phyloP scores from a whole-genome alignment of 169 alveolate species.

The Amoebophrya sp. region DNA sequence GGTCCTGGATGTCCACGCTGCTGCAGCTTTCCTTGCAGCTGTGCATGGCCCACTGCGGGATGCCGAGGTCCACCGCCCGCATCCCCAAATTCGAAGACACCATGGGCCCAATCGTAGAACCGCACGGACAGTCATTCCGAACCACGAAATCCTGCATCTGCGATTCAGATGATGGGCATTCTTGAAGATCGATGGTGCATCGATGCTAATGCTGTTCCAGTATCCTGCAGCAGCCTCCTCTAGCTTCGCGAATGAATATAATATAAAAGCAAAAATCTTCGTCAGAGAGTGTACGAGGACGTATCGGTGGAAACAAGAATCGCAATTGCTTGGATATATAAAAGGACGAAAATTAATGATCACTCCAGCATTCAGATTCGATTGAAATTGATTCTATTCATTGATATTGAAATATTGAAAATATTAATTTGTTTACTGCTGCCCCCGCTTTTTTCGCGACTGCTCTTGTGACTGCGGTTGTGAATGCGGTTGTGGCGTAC shows the following conservation, averaged over 20 bases:
- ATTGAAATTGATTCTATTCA: too few species aligned
- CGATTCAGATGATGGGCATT: background rate
- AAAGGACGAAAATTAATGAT: too few species aligned
- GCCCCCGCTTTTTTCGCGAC: slow-evolving; percentile 2
- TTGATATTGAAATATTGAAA: too few species aligned
- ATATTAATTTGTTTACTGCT: too few species aligned
- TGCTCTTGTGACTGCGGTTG: slow-evolving; percentile 16
- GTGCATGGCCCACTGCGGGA: slow-evolving; percentile 88
- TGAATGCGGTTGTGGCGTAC: slow-evolving; percentile 64
- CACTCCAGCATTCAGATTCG: too few species aligned
- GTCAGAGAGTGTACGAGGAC: too few species aligned
- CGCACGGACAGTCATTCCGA: slow-evolving; percentile 81
- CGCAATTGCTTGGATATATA: too few species aligned
- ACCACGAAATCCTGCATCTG: slow-evolving; percentile 81
- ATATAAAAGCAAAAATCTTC: too few species aligned
- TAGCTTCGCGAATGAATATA: too few species aligned
- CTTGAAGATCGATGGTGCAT: background rate
- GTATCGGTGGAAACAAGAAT: too few species aligned
- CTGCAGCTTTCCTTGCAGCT: slow-evolving; percentile 64
- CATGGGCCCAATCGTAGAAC: slow-evolving; percentile 87
- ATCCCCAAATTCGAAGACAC: slow-evolving; percentile 53
- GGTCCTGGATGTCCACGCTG: slow-evolving; percentile 21
- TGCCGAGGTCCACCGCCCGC: slow-evolving; percentile 82
- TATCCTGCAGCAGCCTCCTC: background rate
- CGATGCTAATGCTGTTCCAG: background rate